Conservation (phyloP, 1,284 basidiomycete species). For the Fomitopsis pinicola region DNA sequence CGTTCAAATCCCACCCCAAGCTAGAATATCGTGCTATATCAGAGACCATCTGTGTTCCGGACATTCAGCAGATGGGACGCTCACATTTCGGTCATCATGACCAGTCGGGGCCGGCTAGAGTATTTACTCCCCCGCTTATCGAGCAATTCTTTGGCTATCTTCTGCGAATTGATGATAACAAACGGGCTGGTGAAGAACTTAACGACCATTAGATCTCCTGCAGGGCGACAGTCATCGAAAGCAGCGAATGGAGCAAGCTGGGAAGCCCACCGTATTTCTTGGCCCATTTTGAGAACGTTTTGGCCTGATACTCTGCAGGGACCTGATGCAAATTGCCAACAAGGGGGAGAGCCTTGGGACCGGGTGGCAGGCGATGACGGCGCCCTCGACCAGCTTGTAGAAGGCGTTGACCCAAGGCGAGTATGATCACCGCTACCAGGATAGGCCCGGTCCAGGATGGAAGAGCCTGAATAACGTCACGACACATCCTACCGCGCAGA, state of each 20-base stretch:
- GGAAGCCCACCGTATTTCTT: neutral
- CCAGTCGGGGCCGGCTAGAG: conserved; percentile 15
- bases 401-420: too few relatives aligned
- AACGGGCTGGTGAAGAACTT: conserved; percentile 21
- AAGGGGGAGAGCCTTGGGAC: too few relatives aligned
- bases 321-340: too few relatives aligned
- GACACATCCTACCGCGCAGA: too few relatives aligned
- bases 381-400: too few relatives aligned
- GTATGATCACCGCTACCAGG: too few relatives aligned
- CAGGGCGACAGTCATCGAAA: too few relatives aligned
- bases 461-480: too few relatives aligned
- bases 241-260: neutral
- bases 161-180: conserved; percentile 27
- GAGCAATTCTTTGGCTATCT: conserved; percentile 29
- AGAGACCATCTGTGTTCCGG: neutral
- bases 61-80: neutral
- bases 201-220: conserved; percentile 28
- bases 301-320: neutral
- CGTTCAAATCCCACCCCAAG: neutral
- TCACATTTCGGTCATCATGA: neutral
- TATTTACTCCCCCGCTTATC: conserved; percentile 29
- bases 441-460: too few relatives aligned
- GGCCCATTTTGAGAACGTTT: neutral
- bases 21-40: neutral
- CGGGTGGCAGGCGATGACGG: too few relatives aligned